Evolutionary conservation across 345 rosid genomes (phyloP).

Genomic region (Arabidopsis thaliana): TAIR10.1 NC_003076.8:21217001-21217500

Average conservation of each 20-base stretch:
- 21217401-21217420: constrained; percentile 90
- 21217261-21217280: constrained; percentile 87
- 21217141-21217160: constrained; percentile 65
- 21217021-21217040: constrained; percentile 36
- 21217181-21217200: constrained; percentile 61
- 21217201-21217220: constrained; percentile 44
- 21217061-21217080: constrained; percentile 71
- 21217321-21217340: constrained; percentile 93
- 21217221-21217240: constrained; percentile 56
- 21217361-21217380: constrained; percentile 70
- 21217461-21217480: constrained; percentile 85
- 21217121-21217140: constrained; percentile 78
- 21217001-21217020: constrained; percentile 34
- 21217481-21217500: constrained; percentile 72
- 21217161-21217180: constrained; percentile 86
- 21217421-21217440: constrained; percentile 47
- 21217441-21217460: constrained; percentile 92
- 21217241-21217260: constrained; percentile 73
- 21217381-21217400: constrained; percentile 95
- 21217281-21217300: constrained; percentile 68
- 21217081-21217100: constrained; percentile 53
- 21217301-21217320: constrained; percentile 74
- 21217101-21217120: constrained; percentile 63
- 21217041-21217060: constrained; percentile 49
- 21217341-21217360: constrained; percentile 76